Evolutionary conservation across 345 rosid genomes (phyloP).

Genomic region (Syzygium oleosum): DNA sequence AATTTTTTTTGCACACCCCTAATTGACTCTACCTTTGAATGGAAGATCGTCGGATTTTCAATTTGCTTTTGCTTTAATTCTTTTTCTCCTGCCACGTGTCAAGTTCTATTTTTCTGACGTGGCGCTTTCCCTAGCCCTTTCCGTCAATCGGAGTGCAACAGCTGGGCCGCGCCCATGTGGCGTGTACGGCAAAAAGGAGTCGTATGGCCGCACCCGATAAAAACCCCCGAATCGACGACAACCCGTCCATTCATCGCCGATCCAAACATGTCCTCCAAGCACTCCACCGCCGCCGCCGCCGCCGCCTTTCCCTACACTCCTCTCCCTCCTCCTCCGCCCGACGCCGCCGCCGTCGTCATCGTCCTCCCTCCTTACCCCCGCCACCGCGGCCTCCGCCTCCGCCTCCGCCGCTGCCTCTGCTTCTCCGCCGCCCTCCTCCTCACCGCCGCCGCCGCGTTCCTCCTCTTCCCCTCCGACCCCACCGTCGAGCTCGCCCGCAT

Average conservation of each 20-base stretch:
- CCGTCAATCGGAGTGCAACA: not conserved
- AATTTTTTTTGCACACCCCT: too few species aligned
- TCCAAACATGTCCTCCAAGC: slow-evolving; percentile 28
- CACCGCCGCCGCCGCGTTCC: slow-evolving; percentile 36
- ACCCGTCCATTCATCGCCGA: not conserved
- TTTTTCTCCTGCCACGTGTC: too few species aligned
- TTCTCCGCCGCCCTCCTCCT: slow-evolving; percentile 36
- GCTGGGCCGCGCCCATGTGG: not conserved
- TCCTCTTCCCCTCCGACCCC: slow-evolving; percentile 74
- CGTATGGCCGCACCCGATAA: not conserved
- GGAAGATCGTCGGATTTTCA: too few species aligned
- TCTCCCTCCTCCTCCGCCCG: slow-evolving; percentile 17
- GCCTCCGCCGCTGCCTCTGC: slow-evolving; percentile 35
- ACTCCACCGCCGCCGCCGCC: slow-evolving; percentile 5
- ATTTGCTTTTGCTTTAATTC: too few species aligned
- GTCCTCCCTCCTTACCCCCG: slow-evolving; percentile 38
- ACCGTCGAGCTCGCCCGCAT: slow-evolving; percentile 38
- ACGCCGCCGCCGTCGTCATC: slow-evolving; percentile 25
- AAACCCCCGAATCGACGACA: not conserved
- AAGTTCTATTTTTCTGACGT: too few species aligned
- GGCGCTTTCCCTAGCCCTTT: too few species aligned
- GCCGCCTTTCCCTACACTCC: slow-evolving; percentile 28
- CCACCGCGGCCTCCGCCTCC: slow-evolving; percentile 6
- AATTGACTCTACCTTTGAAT: too few species aligned
- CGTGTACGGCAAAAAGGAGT: not conserved